Percentiles rank a stretch among this genome's conserved stretches.
Evolutionary conservation across 176 grass and related monocot species (phyloP).

Genomic region (Metroxylon sagu): DNA sequence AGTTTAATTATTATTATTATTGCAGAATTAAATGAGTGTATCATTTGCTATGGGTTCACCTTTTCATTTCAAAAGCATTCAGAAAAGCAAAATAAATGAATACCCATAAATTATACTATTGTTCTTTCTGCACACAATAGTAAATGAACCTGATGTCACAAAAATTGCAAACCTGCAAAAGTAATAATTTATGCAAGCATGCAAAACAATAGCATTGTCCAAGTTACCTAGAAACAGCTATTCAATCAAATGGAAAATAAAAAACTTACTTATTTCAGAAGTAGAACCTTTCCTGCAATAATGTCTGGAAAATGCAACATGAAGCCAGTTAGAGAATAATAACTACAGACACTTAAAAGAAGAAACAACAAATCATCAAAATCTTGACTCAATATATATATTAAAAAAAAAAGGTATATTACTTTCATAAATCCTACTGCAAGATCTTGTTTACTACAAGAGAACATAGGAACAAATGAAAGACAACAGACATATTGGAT

Average conservation of each 20-base stretch:
- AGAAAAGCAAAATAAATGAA: too few species aligned
- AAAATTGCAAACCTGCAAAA: too few species aligned
- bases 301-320: conserved; percentile 41
- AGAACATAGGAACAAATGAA: conserved; percentile 1
- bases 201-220: too few species aligned
- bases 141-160: too few species aligned
- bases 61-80: too few species aligned
- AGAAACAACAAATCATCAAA: neutral
- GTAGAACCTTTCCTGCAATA: conserved; percentile 78
- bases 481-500: neutral
- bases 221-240: too few species aligned
- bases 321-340: conserved; percentile 10
- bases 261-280: conserved; percentile 44
- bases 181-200: too few species aligned
- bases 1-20: too few species aligned
- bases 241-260: neutral
- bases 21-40: too few species aligned
- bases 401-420: neutral
- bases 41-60: too few species aligned
- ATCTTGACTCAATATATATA: neutral
- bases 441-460: neutral
- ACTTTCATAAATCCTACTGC: neutral
- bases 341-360: conserved; percentile 1
- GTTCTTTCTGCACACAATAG: too few species aligned
- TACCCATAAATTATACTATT: too few species aligned